Conservation (phyloP, 495 filamentous ascomycete species). For the Echria macrotheca region DNA sequence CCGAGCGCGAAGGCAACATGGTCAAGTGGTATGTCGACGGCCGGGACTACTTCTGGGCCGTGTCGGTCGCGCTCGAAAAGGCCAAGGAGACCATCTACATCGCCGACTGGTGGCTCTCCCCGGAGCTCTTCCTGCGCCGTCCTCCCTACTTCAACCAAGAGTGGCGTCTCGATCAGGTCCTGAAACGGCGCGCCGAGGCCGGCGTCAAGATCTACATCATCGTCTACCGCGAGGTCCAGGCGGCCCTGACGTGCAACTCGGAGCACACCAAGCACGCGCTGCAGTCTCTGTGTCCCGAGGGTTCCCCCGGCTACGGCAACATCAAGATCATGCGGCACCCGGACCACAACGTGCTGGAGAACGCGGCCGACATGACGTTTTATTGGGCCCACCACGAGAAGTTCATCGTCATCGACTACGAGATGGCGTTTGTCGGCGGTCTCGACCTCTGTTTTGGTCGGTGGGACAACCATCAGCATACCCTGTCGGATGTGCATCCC, state of each 20-base stretch:
- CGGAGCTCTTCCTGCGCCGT: constrained; percentile 83
- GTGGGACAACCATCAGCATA: constrained; percentile 85
- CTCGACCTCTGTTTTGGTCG: constrained; percentile 95
- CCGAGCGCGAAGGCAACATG: constrained; percentile 74
- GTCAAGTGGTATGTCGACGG: constrained; percentile 98
- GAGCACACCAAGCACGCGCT: constrained; percentile 88
- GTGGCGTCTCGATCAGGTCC: constrained; percentile 79
- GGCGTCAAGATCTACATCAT: constrained; percentile 94
- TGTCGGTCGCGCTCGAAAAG: constrained; percentile 77
- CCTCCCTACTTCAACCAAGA: constrained; percentile 75
- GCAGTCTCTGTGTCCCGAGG: constrained; percentile 72
- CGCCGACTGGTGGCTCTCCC: constrained; percentile 94
- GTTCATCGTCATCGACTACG: constrained; percentile 89
- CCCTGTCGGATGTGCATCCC: constrained; percentile 81
- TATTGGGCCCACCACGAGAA: constrained; percentile 99
- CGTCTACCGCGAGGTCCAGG: constrained; percentile 84
- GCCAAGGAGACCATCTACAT: constrained; percentile 95
- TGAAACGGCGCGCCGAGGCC: constrained; percentile 83
- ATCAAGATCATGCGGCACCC: constrained; percentile 88
- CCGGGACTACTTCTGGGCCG: constrained; percentile 87
- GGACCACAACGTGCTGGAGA: constrained; percentile 91
- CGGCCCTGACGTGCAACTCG: constrained; percentile 87
- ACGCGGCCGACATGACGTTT: constrained; percentile 92
- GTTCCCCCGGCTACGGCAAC: constrained; percentile 73
- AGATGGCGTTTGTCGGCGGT: constrained; percentile 84